phyloP scores from a whole-genome alignment of 306 rosid species.

The Prosopis cineraria region DNA sequence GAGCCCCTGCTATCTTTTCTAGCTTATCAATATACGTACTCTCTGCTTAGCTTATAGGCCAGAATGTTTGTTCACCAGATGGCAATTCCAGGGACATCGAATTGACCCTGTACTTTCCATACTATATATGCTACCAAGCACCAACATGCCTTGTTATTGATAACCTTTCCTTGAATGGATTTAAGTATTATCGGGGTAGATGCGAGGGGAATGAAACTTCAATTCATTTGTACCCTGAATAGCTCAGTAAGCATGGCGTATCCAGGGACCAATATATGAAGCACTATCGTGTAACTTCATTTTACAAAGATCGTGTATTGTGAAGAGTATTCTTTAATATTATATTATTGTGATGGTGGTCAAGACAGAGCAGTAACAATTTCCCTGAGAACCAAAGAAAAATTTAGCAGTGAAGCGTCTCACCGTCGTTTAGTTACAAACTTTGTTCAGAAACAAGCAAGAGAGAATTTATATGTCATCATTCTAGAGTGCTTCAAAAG shows the following conservation, averaged over 20 bases:
- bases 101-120: background rate
- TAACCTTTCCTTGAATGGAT: background rate
- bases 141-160: too few relatives aligned
- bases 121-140: too few relatives aligned
- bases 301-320: slow-evolving; percentile 1
- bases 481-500: slow-evolving; percentile 6
- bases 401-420: background rate
- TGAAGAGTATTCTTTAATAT: slow-evolving; percentile 9
- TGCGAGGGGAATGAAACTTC: slow-evolving; percentile 8
- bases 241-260: slow-evolving; percentile 30
- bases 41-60: background rate
- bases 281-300: slow-evolving; percentile 31
- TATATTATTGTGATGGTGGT: background rate
- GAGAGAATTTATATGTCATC: background rate
- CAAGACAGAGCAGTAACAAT: slow-evolving; percentile 6
- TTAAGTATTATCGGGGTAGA: slow-evolving; percentile 9
- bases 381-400: slow-evolving; percentile 15
- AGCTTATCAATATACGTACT: background rate
- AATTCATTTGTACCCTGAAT: slow-evolving; percentile 27
- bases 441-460: background rate
- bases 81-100: background rate
- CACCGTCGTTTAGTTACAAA: background rate
- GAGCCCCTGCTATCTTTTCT: background rate
- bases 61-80: background rate
- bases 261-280: slow-evolving; percentile 32